Evolutionary conservation across 176 grass and related monocot genomes (phyloP), one percentile per base, ranked within the genome.

Genomic region (Thinopyrum elongatum): DNA sequence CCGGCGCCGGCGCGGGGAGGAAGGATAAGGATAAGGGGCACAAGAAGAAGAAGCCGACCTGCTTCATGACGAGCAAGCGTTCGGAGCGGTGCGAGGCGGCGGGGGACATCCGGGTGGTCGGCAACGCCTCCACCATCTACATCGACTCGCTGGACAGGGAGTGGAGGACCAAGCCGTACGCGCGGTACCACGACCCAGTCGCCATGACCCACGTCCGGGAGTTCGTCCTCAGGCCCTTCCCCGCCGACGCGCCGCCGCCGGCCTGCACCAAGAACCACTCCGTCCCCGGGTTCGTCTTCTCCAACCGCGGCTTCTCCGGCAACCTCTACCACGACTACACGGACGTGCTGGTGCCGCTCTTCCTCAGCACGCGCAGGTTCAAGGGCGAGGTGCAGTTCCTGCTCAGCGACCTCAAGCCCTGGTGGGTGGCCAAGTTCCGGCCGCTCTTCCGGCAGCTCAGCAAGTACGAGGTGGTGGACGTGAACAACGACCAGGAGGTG

Each of bases 321-420:
- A 98, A 98, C 80, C 84, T 98, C 25, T 98, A 95, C 91, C 95
- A 98, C 83, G 93, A 95, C 86, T 98, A 95, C 83, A 98, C 95
- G 7, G 95, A 98, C 75, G 95, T 95, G 78, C 70, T 98, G 41
- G 88, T 98, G 31, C 95, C 95, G 7, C 76, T 98, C 2, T 98
- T 98, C 93, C 87, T 98, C 66, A 95, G 92, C 91, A 92, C 93
- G 10, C 85, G 80, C 89, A 83, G 60, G 27, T 98, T 95, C 88
- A 87, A 86, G 1, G 83, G 91, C 15, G 78, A 92, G 35, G 93
- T 98, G 19, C 81, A 86, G 81, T 93, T 98, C 78, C 72, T 95
- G 33, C 87, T 98, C 22, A 83, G 85, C 21, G 77, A 83, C 39
- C 55, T 92, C 39, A 95, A 95, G 77, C 59, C 91, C 1, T 98